Evolutionary conservation across 129 eudicot species (phyloP).

Genomic region (Erigeron canadensis): DNA sequence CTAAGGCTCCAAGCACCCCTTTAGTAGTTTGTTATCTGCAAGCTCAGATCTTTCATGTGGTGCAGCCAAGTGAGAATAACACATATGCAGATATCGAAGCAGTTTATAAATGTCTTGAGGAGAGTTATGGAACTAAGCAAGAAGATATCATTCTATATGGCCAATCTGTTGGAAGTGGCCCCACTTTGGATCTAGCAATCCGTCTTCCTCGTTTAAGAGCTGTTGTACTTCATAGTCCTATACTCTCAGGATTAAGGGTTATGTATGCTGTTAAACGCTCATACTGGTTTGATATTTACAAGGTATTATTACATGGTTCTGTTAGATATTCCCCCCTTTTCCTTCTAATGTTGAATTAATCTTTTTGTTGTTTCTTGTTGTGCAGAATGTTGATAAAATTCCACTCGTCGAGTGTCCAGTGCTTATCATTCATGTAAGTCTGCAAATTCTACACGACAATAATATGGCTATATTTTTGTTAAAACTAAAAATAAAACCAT

Average conservation of each 20-base stretch:
- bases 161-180: slow-evolving; percentile 97
- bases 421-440: slow-evolving; percentile 89
- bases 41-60: slow-evolving; percentile 34
- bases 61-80: slow-evolving; percentile 96
- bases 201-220: slow-evolving; percentile 81
- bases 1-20: no score
- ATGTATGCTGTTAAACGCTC: slow-evolving; percentile 86
- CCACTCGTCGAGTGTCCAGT: slow-evolving; percentile 75
- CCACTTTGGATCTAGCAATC: slow-evolving; percentile 83
- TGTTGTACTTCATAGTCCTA: slow-evolving; percentile 88
- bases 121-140: slow-evolving; percentile 76
- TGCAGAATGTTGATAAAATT: slow-evolving; percentile 93
- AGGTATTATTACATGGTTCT: slow-evolving; percentile 44
- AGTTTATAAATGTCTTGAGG: slow-evolving; percentile 83
- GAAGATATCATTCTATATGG: slow-evolving; percentile 88
- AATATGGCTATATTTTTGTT: background rate
- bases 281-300: slow-evolving; percentile 92
- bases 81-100: slow-evolving; percentile 98
- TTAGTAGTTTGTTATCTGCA: slow-evolving; percentile 1
- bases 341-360: background rate
- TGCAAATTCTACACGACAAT: background rate
- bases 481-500: background rate
- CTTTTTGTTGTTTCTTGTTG: slow-evolving; percentile 6
- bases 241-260: slow-evolving; percentile 89
- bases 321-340: background rate